Conservation (phyloP, 768 basidiomycete genomes). For the Inosperma sp. region DNA sequence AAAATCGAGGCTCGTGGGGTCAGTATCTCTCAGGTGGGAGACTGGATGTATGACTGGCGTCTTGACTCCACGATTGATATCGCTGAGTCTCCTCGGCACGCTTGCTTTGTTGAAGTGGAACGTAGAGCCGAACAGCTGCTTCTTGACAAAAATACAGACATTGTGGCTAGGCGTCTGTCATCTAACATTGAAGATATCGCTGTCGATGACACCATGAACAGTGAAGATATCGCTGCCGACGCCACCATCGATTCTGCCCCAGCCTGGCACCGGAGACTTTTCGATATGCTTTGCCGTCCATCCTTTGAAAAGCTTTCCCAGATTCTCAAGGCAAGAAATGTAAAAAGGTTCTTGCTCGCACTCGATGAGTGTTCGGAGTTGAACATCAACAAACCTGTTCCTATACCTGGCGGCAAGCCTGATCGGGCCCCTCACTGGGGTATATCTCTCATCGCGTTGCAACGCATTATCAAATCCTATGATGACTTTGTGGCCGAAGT, state of each 20-base stretch:
- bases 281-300: background rate
- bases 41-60: conserved; percentile 2
- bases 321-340: background rate
- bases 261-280: background rate
- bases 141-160: background rate
- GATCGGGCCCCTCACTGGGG: too few relatives aligned
- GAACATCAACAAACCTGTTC: background rate
- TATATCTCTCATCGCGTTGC: background rate
- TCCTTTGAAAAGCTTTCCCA: background rate
- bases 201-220: too few relatives aligned
- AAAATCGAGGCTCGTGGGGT: background rate
- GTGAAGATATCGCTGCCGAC: background rate
- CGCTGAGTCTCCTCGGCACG: background rate
- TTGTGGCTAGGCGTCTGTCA: background rate
- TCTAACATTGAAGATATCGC: background rate
- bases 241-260: background rate
- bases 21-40: background rate
- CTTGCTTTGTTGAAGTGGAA: background rate
- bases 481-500: background rate
- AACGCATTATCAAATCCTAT: background rate
- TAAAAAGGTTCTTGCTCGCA: background rate
- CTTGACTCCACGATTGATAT: conserved; percentile 1
- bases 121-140: background rate
- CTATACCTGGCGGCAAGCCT: too few relatives aligned
- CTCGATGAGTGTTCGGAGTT: background rate